A percentile compares a stretch with the other conserved stretches of the same genome.
Evolutionary conservation across 345 rosid genomes (phyloP).

Genomic region (Arabidopsis suecica): DNA sequence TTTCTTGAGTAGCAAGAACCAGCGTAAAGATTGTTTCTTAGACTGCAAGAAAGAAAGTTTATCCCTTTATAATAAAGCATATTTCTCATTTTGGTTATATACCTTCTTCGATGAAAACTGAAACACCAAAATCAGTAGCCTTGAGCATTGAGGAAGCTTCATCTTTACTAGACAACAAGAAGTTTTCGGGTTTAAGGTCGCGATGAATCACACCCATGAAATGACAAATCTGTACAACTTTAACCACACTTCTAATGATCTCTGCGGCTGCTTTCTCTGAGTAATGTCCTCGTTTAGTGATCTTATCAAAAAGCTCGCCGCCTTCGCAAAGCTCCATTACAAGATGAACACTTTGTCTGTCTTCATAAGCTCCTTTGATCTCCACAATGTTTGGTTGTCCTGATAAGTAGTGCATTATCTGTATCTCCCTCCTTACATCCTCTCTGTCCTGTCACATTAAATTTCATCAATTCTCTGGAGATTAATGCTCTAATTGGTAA

Average conservation of each 20-base stretch:
- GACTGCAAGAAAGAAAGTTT: not conserved
- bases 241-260: conserved; percentile 64
- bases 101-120: conserved; percentile 92
- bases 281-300: conserved; percentile 72
- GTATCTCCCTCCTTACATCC: conserved; percentile 75
- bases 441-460: conserved; percentile 57
- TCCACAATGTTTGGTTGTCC: conserved; percentile 88
- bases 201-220: conserved; percentile 92
- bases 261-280: conserved; percentile 80
- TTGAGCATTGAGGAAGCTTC: conserved; percentile 64
- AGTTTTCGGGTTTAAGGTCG: conserved; percentile 92
- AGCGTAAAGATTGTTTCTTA: not conserved
- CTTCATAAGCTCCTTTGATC: conserved; percentile 79
- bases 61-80: not conserved
- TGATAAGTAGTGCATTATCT: conserved; percentile 82
- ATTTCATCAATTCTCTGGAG: not conserved
- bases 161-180: conserved; percentile 69
- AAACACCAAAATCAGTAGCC: conserved; percentile 87
- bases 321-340: conserved; percentile 95
- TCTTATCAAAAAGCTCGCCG: conserved; percentile 89
- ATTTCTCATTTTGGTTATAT: not conserved
- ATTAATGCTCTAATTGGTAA: conserved; percentile 28
- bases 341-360: conserved; percentile 76
- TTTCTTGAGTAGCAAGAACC: not conserved
- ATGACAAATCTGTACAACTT: conserved; percentile 81